phyloP scores from a whole-genome alignment of 1,284 basidiomycete species.

The Malassezia restricta region DNA sequence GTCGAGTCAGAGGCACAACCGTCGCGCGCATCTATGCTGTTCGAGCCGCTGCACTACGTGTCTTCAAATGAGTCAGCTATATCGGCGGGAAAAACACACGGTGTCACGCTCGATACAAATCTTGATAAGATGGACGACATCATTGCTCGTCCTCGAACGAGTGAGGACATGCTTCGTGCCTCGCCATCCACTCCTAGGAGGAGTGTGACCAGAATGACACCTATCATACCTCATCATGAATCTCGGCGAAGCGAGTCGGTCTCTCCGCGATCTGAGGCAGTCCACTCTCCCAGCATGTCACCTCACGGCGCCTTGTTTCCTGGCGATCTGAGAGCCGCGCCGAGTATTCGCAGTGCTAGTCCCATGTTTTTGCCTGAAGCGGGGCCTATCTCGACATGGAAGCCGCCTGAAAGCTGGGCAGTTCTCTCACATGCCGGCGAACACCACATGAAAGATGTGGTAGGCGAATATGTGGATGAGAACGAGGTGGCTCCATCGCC shows the following conservation, averaged over 20 bases:
- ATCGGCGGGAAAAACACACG: background rate
- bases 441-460: conserved; percentile 29
- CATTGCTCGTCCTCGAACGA: conserved; percentile 48
- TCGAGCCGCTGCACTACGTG: background rate
- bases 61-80: background rate
- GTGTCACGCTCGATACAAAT: conserved; percentile 58
- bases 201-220: no score
- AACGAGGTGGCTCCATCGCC: conserved; percentile 5
- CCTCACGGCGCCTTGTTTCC: no score
- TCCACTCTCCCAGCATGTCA: no score
- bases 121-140: conserved; percentile 73
- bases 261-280: no score
- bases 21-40: background rate
- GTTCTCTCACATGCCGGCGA: conserved; percentile 29
- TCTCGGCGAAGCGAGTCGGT: no score
- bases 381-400: conserved; percentile 28
- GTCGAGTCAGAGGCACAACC: no score
- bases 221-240: no score
- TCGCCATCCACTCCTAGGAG: no score
- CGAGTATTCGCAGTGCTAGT: no score
- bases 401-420: conserved; percentile 45
- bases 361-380: background rate
- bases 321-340: no score
- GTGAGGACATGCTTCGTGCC: background rate
- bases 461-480: conserved; percentile 28